Base-by-base conservation (phyloP, 768 basidiomycete species). In the Cystobasidium tubakii region DNA sequence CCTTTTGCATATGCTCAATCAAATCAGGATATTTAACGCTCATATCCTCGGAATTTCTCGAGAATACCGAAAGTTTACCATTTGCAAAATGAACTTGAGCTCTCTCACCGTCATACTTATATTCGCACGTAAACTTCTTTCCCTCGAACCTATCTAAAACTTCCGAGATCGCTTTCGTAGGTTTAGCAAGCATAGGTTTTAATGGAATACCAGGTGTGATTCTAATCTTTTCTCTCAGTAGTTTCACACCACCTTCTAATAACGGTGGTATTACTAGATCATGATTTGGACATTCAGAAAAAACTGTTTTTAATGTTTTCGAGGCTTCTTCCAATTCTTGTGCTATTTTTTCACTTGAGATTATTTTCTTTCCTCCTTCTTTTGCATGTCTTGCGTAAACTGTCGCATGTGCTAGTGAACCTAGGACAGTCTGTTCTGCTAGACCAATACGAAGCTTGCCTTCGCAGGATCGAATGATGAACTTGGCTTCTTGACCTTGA, bases 111-210 rank as follows among this genome's bases (percentile, higher is more conserved):
- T 99, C 96, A 77, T 99, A 99, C 82, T 99, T 99, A 83, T 99
- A 99, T 83, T 99, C 96, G 82, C 94, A 98, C 10, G 96, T 97
- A 80, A 99, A 98, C 67, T 85, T 86, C 82, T 93, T 94, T 79
- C 88, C 88, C 81, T 99, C 96, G 79, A 98, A 99, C 73, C 93
- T 85, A 82, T 99, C 95, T 25, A 99, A 85, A 23, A 99, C 95
- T 82, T 98, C 95, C 17, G 91, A 89, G 77, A 99, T 98, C 1
- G 96, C 96, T 82, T 99, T 99, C 0, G 95, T 98, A 10, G 96
- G 96, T 82, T 98, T 99, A 19, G 96, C 96, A 65, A 99, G 84
- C 96, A 99, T 99, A 17, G 96, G 96, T 79, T 99, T 99, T 42
- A 99, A 84, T 0, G 96, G 96, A 42, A 98, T 88, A 54, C 95